Evolutionary conservation across 1,139 yeast genomes (phyloP).

Genomic region (Nematodospora anomalae): DNA sequence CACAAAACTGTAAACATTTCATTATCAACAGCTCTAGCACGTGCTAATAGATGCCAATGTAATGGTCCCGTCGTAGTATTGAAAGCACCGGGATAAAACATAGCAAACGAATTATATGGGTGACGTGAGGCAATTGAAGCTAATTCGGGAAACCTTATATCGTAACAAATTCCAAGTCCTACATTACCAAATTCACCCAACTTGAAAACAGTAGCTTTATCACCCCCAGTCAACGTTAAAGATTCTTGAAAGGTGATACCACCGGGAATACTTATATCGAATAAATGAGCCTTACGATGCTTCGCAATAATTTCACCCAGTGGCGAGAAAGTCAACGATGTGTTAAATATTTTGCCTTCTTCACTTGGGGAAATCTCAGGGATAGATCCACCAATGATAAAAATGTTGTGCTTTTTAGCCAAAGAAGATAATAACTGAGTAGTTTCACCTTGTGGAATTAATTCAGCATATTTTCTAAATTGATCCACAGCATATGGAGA

Average conservation of each 20-base stretch:
- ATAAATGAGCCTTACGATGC: slow-evolving; percentile 86
- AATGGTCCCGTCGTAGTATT: slow-evolving; percentile 94
- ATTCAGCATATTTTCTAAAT: slow-evolving; percentile 82
- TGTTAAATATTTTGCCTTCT: slow-evolving; percentile 67
- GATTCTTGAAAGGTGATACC: slow-evolving; percentile 88
- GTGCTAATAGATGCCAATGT: slow-evolving; percentile 88
- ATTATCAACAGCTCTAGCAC: slow-evolving; percentile 88
- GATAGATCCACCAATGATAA: slow-evolving; percentile 85
- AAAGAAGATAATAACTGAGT: slow-evolving; percentile 57
- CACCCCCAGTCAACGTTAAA: slow-evolving; percentile 71
- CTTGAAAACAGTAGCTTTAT: slow-evolving; percentile 72
- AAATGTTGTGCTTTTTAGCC: slow-evolving; percentile 62
- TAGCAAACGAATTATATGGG: slow-evolving; percentile 72
- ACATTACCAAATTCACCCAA: slow-evolving; percentile 71
- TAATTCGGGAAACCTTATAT: slow-evolving; percentile 87
- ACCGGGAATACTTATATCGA: slow-evolving; percentile 88
- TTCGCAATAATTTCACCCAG: slow-evolving; percentile 74
- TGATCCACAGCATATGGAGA: slow-evolving; percentile 90
- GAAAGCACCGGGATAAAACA: slow-evolving; percentile 95
- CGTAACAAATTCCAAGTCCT: slow-evolving; percentile 92
- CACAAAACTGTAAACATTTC: slow-evolving; percentile 78
- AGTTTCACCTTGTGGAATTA: slow-evolving; percentile 69
- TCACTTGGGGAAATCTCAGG: slow-evolving; percentile 63
- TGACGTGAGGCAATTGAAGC: slow-evolving; percentile 77
- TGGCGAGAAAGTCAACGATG: slow-evolving; percentile 73